A percentile compares a stretch with the other conserved stretches of the same genome.
phyloP scores from a whole-genome alignment of 75 land plant species.

The Pseudotsuga menziesii region DNA sequence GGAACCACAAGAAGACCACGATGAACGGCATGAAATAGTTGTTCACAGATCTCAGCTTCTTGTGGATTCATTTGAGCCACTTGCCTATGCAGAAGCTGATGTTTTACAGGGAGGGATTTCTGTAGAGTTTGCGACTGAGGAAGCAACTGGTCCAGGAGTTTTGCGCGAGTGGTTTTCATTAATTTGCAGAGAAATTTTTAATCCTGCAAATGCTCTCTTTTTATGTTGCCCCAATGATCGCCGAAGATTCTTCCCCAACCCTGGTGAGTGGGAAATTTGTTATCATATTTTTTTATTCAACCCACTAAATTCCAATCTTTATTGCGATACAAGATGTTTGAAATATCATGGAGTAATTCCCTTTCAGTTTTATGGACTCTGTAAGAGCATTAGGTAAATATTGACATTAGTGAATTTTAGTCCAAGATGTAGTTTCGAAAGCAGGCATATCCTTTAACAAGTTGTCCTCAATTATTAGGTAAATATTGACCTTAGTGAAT shows the following conservation, averaged over 20 bases:
- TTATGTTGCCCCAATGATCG: conserved; percentile 73
- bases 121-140: conserved; percentile 90
- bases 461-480: too few species aligned
- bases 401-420: too few species aligned
- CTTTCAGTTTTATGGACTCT: too few species aligned
- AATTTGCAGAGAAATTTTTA: conserved; percentile 80
- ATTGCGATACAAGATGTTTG: too few species aligned
- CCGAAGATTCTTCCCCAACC: conserved; percentile 79
- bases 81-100: conserved; percentile 50
- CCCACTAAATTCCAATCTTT: too few species aligned
- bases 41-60: conserved; percentile 62
- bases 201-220: conserved; percentile 78
- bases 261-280: conserved; percentile 44
- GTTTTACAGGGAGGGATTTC: conserved; percentile 65
- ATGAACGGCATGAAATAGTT: conserved; percentile 62
- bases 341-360: too few species aligned
- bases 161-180: conserved; percentile 88
- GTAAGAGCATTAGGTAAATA: too few species aligned
- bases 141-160: conserved; percentile 97
- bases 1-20: conserved; percentile 48
- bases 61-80: conserved; percentile 54
- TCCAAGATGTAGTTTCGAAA: too few species aligned
- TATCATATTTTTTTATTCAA: too few species aligned
- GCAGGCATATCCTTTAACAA: too few species aligned
- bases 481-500: too few species aligned